phyloP scores from a whole-genome alignment of 2,329 filamentous ascomycete species.

The Neofusicoccum kwambonambiense region DNA sequence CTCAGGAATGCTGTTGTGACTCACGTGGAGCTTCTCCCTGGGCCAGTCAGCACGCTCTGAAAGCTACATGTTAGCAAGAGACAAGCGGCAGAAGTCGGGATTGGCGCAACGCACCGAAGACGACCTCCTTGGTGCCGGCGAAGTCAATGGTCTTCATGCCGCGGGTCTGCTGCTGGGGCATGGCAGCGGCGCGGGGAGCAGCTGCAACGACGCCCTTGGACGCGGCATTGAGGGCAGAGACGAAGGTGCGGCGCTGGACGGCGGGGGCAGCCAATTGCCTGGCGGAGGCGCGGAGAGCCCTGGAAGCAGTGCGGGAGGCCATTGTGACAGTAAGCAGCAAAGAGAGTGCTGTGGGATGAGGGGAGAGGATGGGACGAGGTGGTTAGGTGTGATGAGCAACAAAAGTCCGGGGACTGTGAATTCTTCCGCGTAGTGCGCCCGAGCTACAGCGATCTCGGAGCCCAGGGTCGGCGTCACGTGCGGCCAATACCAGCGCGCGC shows the following conservation, averaged over 20 bases:
- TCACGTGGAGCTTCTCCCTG: constrained; percentile 92
- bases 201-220: constrained; percentile 44
- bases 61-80: constrained; percentile 29
- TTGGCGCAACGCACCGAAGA: constrained; percentile 69
- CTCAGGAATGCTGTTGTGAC: constrained; percentile 39
- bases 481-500: background rate
- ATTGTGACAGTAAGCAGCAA: constrained; percentile 54
- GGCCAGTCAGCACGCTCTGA: constrained; percentile 98
- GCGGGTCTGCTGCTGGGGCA: constrained; percentile 66
- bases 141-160: constrained; percentile 99
- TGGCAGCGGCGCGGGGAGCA: constrained; percentile 45
- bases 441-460: constrained; percentile 18
- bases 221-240: constrained; percentile 56
- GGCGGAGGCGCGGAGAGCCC: constrained; percentile 58
- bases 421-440: constrained; percentile 15
- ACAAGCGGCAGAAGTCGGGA: constrained; percentile 23
- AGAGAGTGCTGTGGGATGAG: constrained; percentile 22
- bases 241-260: constrained; percentile 57
- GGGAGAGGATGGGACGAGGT: constrained; percentile 23
- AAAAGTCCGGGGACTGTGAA: constrained; percentile 13
- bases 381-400: constrained; percentile 9
- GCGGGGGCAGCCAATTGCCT: constrained; percentile 54
- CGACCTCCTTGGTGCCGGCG: constrained; percentile 88
- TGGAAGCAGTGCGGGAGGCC: constrained; percentile 72
- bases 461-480: constrained; percentile 2